These are phyloP conservation scores for Kluyveromyces wickerhamii DNA, from an alignment of 805 yeast genomes.

Conservation along the genomic window DNA sequence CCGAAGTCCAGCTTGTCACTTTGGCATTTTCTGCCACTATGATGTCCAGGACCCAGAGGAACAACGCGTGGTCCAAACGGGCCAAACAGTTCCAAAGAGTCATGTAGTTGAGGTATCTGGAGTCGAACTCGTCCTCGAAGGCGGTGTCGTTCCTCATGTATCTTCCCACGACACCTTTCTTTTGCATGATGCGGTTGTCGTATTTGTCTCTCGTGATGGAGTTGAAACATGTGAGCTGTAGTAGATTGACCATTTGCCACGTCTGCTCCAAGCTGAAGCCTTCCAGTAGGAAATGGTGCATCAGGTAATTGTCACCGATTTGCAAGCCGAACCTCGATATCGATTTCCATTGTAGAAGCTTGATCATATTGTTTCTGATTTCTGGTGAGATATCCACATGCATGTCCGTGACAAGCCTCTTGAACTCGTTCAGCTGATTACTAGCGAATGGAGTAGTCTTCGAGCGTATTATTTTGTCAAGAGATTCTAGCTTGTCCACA, in stretches of 20 bases:
- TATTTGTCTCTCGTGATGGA: slow-evolving; percentile 22
- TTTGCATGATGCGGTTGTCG: slow-evolving; percentile 23
- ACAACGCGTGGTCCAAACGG: slow-evolving; percentile 26
- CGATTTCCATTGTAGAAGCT: slow-evolving; percentile 29
- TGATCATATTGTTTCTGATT: slow-evolving; percentile 19
- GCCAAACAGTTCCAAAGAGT: slow-evolving; percentile 29
- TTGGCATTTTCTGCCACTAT: slow-evolving; percentile 23
- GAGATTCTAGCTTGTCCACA: slow-evolving; percentile 35
- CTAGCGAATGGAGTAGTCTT: slow-evolving; percentile 26
- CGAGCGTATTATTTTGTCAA: slow-evolving; percentile 22
- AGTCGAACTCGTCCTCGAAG: slow-evolving; percentile 26
- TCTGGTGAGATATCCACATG: slow-evolving; percentile 13
- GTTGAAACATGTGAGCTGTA: slow-evolving; percentile 29
- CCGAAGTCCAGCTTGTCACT: slow-evolving; percentile 18
- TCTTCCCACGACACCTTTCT: slow-evolving; percentile 30
- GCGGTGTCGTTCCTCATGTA: slow-evolving; percentile 23
- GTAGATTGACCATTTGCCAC: slow-evolving; percentile 27
- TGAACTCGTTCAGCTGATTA: slow-evolving; percentile 26
- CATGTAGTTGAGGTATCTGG: slow-evolving; percentile 22
- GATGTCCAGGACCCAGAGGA: slow-evolving; percentile 30
- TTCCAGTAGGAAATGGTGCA: slow-evolving; percentile 26
- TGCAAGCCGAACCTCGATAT: slow-evolving; percentile 31
- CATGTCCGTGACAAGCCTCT: slow-evolving; percentile 14
- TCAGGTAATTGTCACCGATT: slow-evolving; percentile 30
- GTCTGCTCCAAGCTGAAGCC: slow-evolving; percentile 15